Conservation (phyloP, 1,284 basidiomycete species). For the Ceraceosorus guamensis region DNA sequence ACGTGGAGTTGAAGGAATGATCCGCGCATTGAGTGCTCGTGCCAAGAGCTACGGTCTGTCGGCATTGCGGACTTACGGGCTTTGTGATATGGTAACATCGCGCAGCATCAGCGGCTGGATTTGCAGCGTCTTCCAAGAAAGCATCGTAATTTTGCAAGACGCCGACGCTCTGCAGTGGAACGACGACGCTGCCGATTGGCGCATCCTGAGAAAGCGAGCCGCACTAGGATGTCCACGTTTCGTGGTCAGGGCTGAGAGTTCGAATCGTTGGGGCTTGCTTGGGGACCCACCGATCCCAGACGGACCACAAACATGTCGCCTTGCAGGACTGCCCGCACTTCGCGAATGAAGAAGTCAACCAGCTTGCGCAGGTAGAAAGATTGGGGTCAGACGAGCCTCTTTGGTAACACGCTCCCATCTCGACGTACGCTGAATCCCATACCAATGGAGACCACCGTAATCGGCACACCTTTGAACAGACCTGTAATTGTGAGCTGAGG, state of each 20-base stretch:
- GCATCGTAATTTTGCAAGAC: constrained; percentile 71
- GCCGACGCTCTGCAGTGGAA: constrained; percentile 62
- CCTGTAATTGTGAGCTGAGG: constrained; percentile 65
- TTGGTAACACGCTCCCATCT: neutral
- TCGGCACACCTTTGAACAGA: constrained; percentile 60
- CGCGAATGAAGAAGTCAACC: constrained; percentile 76
- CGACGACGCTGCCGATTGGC: constrained; percentile 65
- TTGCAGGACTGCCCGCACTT: constrained; percentile 65
- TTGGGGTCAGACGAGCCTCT: neutral
- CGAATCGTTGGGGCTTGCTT: neutral
- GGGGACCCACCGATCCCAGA: constrained; percentile 17
- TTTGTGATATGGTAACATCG: constrained; percentile 68
- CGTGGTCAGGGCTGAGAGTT: no score
- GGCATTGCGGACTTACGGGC: constrained; percentile 40
- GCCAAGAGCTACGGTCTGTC: neutral
- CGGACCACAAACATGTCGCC: constrained; percentile 65
- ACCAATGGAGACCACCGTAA: constrained; percentile 71
- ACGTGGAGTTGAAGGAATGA: neutral
- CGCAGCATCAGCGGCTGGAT: constrained; percentile 23
- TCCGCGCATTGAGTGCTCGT: neutral
- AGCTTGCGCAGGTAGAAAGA: constrained; percentile 53
- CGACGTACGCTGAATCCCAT: constrained; percentile 57
- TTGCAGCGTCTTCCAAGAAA: constrained; percentile 31
- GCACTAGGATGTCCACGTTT: constrained; percentile 58
- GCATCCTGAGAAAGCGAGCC: constrained; percentile 62